Evolutionary conservation across 2,329 filamentous ascomycete genomes (phyloP), one percentile per base, ranked within the genome.

Genomic region (Cercospora sp.): DNA sequence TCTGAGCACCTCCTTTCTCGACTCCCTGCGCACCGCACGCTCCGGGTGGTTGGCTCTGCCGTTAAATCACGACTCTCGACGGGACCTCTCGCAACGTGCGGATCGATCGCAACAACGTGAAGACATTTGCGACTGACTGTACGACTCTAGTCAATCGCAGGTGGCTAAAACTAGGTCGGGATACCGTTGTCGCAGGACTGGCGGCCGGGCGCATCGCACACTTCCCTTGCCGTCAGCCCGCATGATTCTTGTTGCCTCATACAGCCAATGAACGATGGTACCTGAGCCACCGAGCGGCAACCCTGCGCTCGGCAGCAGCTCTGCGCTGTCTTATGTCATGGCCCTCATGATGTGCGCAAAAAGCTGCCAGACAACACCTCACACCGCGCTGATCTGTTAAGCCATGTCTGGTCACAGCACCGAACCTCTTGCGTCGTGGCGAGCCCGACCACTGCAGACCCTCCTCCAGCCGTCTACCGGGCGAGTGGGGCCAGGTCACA

Each of bases 231-330:
- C 67, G 63, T 63, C 67, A 69, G 65, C 67, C 64, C 33, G 65
- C 69, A 69, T 40, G 48, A 61, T 40, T 48, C 53, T 40, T 63
- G 62, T 63, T 60, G 36, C 51, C 28, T 60, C 64, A 45, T 40
- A 45, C 61, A 55, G 60, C 70, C 70, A 72, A 70, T 67, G 57
- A 66, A 28, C n/a, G 33, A 9, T 40, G 23, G 68, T 72, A 62
- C 68, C 66, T 68, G 59, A 59, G 36, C 60, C 63, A 28, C 20
- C 30, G 26, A 28, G 63, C 40, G 45, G 13, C 20, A 6, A 28
- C 55, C 55, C 64, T 66, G 57, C 62, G 26, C 33, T 40, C 13
- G 33, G 33, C 33, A 40, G 33, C 33, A 40, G 33, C 33, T 64
- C 62, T 59, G 23, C 28, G 60, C 60, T 53, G 53, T 16, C 51